Conservation (phyloP, 1,284 basidiomycete genomes). For the Singerocomus inundabilis region DNA sequence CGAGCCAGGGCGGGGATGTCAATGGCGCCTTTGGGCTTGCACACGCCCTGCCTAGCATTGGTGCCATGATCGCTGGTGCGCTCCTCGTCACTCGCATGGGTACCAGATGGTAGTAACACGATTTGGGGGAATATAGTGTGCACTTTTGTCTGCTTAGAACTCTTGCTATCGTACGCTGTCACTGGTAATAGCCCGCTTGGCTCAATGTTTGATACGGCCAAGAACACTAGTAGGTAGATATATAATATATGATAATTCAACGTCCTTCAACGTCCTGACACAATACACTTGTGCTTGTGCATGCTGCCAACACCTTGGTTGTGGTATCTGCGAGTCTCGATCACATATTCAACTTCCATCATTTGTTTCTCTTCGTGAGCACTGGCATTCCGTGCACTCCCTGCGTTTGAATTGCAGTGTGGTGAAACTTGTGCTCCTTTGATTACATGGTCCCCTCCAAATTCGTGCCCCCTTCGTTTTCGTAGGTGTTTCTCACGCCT, state of each 20-base stretch:
- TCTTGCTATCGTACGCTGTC: constrained; percentile 16
- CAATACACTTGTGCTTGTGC: no score
- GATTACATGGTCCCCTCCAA: no score
- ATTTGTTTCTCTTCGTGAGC: not conserved
- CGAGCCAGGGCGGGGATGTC: constrained; percentile 4
- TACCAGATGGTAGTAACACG: not conserved
- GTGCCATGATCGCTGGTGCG: constrained; percentile 18
- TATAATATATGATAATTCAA: no score
- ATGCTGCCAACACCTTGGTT: not conserved
- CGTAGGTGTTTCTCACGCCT: no score
- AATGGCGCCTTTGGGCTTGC: constrained; percentile 5
- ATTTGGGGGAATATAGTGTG: constrained; percentile 6
- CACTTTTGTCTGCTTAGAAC: constrained; percentile 16
- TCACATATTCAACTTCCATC: not conserved
- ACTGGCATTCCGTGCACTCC: no score
- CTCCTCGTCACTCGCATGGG: constrained; percentile 8
- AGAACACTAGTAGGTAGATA: constrained; percentile 1
- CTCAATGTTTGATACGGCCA: not conserved
- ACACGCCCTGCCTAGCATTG: constrained; percentile 12
- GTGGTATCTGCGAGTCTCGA: not conserved
- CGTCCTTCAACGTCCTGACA: not conserved
- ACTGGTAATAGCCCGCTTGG: not conserved
- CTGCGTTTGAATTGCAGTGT: no score
- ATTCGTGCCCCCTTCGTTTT: no score
- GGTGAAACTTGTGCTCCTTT: no score